phyloP scores from a whole-genome alignment of 108 stramenopile genomes.

The Pseudonitzschia pungens region DNA sequence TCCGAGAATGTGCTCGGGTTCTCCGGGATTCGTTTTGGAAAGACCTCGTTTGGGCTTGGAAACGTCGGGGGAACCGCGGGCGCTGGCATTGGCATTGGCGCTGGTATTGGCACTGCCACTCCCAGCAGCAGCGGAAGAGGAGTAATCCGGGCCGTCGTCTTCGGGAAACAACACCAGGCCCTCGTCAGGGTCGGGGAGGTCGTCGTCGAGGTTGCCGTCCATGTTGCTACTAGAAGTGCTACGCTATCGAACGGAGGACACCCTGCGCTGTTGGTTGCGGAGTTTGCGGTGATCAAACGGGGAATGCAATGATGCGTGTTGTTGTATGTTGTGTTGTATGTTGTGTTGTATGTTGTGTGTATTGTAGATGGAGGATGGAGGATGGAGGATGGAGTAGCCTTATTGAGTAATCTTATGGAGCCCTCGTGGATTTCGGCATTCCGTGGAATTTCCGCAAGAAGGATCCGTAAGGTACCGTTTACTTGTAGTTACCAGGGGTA shows the following conservation, averaged over 20 bases:
- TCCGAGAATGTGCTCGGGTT: slow-evolving; percentile 70
- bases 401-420: too few species aligned
- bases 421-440: too few species aligned
- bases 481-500: too few species aligned
- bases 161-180: slow-evolving; percentile 19
- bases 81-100: too few species aligned
- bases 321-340: too few species aligned
- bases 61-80: neutral
- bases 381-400: too few species aligned
- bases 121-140: neutral
- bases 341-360: too few species aligned
- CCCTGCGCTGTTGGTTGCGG: neutral
- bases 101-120: too few species aligned
- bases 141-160: neutral
- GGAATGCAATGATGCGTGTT: too few species aligned
- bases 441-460: too few species aligned
- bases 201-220: neutral
- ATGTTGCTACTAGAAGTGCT: neutral
- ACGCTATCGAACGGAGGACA: neutral
- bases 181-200: slow-evolving; percentile 30
- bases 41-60: neutral
- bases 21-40: neutral
- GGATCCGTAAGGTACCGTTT: too few species aligned
- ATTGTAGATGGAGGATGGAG: too few species aligned
- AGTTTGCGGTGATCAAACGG: neutral